Percentiles rank a stretch among this genome's conserved stretches.
Evolutionary conservation across 352 stramenopile genomes (phyloP).

Genomic region (Detonula confervacea): DNA sequence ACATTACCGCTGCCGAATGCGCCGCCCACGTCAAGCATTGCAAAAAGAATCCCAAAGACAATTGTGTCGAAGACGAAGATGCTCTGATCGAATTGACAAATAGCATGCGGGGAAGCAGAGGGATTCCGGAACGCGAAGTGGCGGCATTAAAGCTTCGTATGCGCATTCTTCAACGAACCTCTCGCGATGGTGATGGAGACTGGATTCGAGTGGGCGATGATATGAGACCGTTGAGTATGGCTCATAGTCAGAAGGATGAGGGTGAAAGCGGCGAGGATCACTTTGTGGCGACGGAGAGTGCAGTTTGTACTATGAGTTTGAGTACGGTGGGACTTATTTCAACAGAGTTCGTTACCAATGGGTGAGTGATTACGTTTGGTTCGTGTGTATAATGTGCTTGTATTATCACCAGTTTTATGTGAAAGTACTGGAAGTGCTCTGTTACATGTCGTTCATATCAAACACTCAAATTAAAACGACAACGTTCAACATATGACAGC

Average conservation of each 20-base stretch:
- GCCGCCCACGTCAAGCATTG: slow-evolving; percentile 57
- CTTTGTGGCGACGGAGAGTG: slow-evolving; percentile 74
- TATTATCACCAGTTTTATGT: too few relatives aligned
- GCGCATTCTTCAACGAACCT: slow-evolving; percentile 73
- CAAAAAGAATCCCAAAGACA: slow-evolving; percentile 7
- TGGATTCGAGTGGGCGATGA: slow-evolving; percentile 78
- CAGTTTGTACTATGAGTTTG: slow-evolving; percentile 74
- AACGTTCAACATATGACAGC: slow-evolving; percentile 37
- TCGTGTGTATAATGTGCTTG: too few relatives aligned
- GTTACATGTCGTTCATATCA: too few relatives aligned
- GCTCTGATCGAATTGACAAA: slow-evolving; percentile 65
- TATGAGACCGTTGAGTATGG: slow-evolving; percentile 64
- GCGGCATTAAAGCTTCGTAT: slow-evolving; percentile 75
- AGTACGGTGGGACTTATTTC: slow-evolving; percentile 54
- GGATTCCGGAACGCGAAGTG: slow-evolving; percentile 78
- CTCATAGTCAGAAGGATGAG: slow-evolving; percentile 66
- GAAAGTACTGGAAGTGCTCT: too few relatives aligned
- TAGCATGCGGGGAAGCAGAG: slow-evolving; percentile 58
- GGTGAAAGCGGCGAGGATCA: slow-evolving; percentile 57
- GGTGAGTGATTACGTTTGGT: slow-evolving; percentile 57
- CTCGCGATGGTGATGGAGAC: slow-evolving; percentile 47
- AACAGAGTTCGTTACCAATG: slow-evolving; percentile 71
- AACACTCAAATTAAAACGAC: neutral
- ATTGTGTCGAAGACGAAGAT: slow-evolving; percentile 55
- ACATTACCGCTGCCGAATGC: slow-evolving; percentile 79